Base-by-base conservation (phyloP, 1,284 basidiomycete species). In the Salmacisia buchloeana region DNA sequence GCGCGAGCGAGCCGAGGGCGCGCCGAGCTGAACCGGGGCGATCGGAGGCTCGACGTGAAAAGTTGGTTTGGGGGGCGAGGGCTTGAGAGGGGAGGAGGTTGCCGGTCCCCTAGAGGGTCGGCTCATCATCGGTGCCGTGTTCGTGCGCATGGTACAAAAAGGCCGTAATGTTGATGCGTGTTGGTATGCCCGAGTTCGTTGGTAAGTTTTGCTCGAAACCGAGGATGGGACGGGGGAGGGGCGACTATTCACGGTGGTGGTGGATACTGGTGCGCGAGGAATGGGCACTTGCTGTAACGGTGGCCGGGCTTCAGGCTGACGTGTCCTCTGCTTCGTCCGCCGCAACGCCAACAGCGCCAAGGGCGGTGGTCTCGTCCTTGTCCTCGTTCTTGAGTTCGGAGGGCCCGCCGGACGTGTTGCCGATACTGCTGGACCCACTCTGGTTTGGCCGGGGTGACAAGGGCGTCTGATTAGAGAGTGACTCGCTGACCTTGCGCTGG, bases 401-500 rank as follows among this genome's bases (percentile, higher is more conserved):
- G 15, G 46, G 9, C 7, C n/a, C 43, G 9, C 46, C 46, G 29
- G 46, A 52, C 7, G 15, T 25, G 23, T 52, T 25, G 21, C 46
- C 46, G 18, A 52, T 52, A 13, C 46, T 31, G 15, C 23, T 27
- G 23, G 46, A 52, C 7, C 18, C 15, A 6, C 18, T 12, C 7
- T 10, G 15, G 54, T n/a, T 12, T 9, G 15, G 25, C 6, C 29
- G 54, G n/a, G 31, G n/a, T 5, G 31, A 13, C 21, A 31, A 15
- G n/a, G 54, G 54, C 29, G 34, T 52, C 21, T 52, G 41, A n/a
- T 45, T 23, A 23, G 39, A 13, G 33, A 5, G 36, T 39, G 39
- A 21, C 27, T 45, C 60, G 41, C 60, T 61, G 18, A 43, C 60
- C 34, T 46, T 57, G 46, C 46, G 60, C 25, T 46, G 54, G 21